phyloP scores from a whole-genome alignment of 106 monocot species.

The Amphibolis antarctica region DNA sequence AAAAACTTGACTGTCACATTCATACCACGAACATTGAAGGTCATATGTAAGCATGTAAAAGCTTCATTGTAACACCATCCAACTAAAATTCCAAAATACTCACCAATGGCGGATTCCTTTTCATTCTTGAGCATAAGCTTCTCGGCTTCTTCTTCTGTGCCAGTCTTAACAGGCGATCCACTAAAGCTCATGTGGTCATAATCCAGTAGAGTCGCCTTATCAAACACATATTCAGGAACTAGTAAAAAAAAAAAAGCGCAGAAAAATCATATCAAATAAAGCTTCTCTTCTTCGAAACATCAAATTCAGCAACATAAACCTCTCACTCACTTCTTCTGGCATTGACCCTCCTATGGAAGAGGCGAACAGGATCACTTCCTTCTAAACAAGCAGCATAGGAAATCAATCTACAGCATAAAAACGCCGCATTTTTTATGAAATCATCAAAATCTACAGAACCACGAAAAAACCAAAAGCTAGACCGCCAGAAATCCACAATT shows the following conservation, averaged over 20 bases:
- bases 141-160: conserved; percentile 74
- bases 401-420: conserved; percentile 41
- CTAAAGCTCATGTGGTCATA: conserved; percentile 96
- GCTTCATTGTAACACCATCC: no score
- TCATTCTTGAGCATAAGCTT: conserved; percentile 71
- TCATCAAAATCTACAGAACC: not conserved
- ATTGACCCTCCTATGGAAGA: conserved; percentile 73
- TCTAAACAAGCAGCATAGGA: conserved; percentile 86
- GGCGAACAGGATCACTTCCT: conserved; percentile 72
- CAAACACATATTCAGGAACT: conserved; percentile 84
- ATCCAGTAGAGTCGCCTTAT: conserved; percentile 43
- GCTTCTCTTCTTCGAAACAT: no score
- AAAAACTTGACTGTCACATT: no score
- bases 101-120: conserved; percentile 68
- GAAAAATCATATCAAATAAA: no score
- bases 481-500: not conserved
- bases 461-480: not conserved
- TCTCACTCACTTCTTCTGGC: conserved; percentile 79
- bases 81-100: not conserved
- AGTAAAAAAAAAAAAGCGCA: not conserved
- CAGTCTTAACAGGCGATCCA: conserved; percentile 60
- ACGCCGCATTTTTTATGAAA: conserved; percentile 2
- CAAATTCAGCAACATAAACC: conserved; percentile 36
- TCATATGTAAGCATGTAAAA: no score
- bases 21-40: no score